These are phyloP conservation scores for Protomyces lactucae-debilis DNA, from an alignment of 1,139 yeast genomes.

Conservation along the genomic window DNA sequence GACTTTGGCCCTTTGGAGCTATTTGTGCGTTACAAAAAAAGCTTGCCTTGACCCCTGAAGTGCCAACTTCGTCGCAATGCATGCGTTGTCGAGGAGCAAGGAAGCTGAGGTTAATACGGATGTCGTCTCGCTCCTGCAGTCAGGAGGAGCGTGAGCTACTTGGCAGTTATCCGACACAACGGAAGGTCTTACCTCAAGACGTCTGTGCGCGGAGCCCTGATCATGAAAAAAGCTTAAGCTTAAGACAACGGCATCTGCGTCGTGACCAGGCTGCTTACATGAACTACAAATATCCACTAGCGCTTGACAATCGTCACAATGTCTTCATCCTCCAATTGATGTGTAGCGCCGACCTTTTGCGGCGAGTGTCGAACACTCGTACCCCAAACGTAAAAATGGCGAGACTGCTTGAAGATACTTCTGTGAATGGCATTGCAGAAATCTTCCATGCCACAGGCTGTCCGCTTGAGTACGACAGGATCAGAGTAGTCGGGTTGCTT, in stretches of 20 bases:
- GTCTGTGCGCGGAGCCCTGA: no score
- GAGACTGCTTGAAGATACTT: conserved; percentile 85
- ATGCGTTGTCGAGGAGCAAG: no score
- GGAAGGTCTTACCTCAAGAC: no score
- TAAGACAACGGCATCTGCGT: not conserved
- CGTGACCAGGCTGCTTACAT: not conserved
- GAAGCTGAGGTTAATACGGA: no score
- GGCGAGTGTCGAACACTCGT: conserved; percentile 96
- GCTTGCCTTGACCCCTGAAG: no score
- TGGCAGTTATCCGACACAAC: no score
- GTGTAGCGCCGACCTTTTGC: conserved; percentile 87
- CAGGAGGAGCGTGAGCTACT: no score
- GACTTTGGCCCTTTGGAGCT: no score
- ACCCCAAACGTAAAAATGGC: conserved; percentile 56
- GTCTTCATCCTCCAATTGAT: conserved; percentile 85
- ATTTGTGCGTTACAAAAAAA: no score
- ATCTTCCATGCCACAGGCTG: conserved; percentile 82
- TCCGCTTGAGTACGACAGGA: conserved; percentile 84
- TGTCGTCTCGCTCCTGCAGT: no score
- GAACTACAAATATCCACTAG: conserved; percentile 33
- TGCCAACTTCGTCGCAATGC: no score
- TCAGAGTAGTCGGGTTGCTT: conserved; percentile 86
- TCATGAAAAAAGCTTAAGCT: no score
- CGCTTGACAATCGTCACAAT: conserved; percentile 92
- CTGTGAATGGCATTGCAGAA: conserved; percentile 96